Evolutionary conservation across 1,284 basidiomycete species (phyloP).

Genomic region (Melampsora americana): DNA sequence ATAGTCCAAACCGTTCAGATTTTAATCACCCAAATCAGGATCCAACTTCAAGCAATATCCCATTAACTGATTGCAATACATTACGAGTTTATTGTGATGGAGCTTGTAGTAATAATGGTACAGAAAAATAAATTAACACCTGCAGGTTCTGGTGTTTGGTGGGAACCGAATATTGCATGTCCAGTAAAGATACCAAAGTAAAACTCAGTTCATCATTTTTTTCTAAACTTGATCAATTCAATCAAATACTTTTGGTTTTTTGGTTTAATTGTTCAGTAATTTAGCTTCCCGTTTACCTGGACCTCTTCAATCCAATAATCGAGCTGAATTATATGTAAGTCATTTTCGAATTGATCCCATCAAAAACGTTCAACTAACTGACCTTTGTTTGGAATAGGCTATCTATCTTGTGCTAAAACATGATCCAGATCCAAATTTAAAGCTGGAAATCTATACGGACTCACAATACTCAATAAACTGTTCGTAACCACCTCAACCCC

Average conservation of each 20-base stretch:
- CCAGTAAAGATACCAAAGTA: not conserved
- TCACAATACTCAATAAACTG: conserved; percentile 8
- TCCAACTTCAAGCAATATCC: no score
- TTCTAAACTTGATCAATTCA: not conserved
- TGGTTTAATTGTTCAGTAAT: not conserved
- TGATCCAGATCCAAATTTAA: not conserved
- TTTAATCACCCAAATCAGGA: not conserved
- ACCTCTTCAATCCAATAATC: conserved; percentile 4
- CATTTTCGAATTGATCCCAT: not conserved
- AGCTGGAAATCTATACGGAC: conserved; percentile 1
- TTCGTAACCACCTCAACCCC: not conserved
- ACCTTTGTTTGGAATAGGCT: not conserved
- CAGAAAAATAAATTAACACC: not conserved
- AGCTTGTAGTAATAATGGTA: conserved; percentile 4
- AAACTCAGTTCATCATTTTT: not conserved
- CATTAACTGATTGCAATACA: not conserved
- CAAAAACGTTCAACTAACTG: no score
- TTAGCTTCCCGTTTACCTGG: not conserved
- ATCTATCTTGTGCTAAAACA: conserved; percentile 1
- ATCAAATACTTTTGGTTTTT: not conserved
- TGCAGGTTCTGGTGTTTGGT: not conserved
- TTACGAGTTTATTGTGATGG: conserved; percentile 11
- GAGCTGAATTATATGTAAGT: conserved; percentile 1
- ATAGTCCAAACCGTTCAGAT: not conserved
- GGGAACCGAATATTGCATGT: not conserved